Percentiles rank a stretch among this genome's conserved stretches.
Evolutionary conservation across 345 rosid genomes (phyloP).

Genomic region (Triadica sebifera): DNA sequence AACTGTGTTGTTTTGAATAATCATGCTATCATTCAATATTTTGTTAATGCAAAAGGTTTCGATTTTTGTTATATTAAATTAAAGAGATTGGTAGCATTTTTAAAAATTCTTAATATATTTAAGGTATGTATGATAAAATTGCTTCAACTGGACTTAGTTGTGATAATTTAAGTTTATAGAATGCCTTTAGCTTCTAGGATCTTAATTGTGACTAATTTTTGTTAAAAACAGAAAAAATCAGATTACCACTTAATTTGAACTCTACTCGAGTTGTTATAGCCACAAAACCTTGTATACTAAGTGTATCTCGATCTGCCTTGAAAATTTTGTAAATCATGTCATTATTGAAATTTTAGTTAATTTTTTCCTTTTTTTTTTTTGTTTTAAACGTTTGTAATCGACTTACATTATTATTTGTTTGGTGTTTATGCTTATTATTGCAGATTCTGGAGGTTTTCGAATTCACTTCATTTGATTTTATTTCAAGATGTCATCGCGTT

Average conservation of each 20-base stretch:
- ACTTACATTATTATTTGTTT: background rate
- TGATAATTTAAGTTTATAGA: too few relatives aligned
- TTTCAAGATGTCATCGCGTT: conserved; percentile 52
- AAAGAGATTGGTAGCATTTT: too few relatives aligned
- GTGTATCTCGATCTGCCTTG: background rate
- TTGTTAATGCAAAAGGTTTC: too few relatives aligned
- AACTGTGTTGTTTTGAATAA: too few relatives aligned
- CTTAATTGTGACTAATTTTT: background rate
- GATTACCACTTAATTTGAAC: background rate
- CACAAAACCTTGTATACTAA: background rate
- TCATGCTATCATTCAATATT: too few relatives aligned
- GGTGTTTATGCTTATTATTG: background rate
- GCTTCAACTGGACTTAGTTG: too few relatives aligned
- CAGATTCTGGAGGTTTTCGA: conserved; percentile 17
- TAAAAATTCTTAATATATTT: too few relatives aligned
- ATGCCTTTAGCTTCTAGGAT: background rate
- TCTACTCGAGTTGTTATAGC: background rate
- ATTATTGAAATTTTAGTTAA: background rate
- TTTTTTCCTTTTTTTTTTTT: too few relatives aligned
- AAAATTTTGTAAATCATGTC: background rate
- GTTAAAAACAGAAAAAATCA: background rate
- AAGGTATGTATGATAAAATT: too few relatives aligned
- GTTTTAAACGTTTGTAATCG: too few relatives aligned
- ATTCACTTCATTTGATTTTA: background rate
- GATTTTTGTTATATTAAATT: too few relatives aligned